Conservation (phyloP, 176 grass and related monocot genomes). For the Saccharum officinarum region DNA sequence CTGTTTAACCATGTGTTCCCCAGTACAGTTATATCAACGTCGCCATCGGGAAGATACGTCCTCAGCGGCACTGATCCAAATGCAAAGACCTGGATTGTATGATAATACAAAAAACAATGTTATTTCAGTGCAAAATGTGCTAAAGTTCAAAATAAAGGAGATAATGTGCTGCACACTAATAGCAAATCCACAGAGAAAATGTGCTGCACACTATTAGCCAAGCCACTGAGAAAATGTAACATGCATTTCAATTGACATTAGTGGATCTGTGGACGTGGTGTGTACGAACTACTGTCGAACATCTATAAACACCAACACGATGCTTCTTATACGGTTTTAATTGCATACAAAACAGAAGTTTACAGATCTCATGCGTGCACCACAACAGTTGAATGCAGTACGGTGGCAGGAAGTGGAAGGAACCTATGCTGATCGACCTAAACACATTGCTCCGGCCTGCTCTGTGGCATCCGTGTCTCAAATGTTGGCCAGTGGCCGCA, state of each 20-base stretch:
- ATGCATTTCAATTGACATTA: neutral
- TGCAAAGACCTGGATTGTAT: constrained; percentile 57
- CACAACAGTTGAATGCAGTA: neutral
- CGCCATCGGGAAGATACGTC: constrained; percentile 91
- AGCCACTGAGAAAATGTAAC: neutral
- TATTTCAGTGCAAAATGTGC: neutral
- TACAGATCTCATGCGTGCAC: neutral
- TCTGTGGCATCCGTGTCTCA: neutral
- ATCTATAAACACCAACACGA: neutral
- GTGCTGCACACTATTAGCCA: neutral
- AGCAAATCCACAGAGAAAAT: neutral
- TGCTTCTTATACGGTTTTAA: neutral
- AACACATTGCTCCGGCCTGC: neutral
- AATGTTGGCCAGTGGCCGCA: neutral
- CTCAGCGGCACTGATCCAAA: constrained; percentile 87
- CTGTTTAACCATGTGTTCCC: constrained; percentile 30
- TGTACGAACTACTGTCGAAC: neutral
- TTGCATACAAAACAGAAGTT: neutral
- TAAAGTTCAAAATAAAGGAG: neutral
- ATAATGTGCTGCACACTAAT: neutral
- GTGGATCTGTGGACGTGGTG: neutral
- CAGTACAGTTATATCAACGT: constrained; percentile 72
- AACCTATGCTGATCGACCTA: neutral
- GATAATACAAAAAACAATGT: neutral
- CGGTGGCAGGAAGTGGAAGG: neutral